Evolutionary conservation across 2,329 filamentous ascomycete species (phyloP).

Genomic region (Clonostachys sp.): DNA sequence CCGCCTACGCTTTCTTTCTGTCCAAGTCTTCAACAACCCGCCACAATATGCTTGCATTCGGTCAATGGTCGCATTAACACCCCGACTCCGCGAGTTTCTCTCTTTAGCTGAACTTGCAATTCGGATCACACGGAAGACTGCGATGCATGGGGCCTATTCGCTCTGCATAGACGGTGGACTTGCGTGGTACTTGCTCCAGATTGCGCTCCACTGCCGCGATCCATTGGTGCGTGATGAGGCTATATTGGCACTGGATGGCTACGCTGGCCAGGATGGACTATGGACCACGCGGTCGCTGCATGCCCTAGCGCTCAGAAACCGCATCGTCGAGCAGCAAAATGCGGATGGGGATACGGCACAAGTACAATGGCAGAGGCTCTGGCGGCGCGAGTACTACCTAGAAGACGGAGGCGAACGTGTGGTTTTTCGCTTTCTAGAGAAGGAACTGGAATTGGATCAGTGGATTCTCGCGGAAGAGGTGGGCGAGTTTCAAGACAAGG

Average conservation of each 20-base stretch:
- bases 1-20: constrained; percentile 18
- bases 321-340: constrained; percentile 12
- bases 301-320: constrained; percentile 14
- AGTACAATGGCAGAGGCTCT: too few relatives aligned
- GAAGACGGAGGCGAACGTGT: too few relatives aligned
- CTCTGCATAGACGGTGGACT: constrained; percentile 18
- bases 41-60: constrained; percentile 14
- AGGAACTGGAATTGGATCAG: too few relatives aligned
- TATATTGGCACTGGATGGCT: constrained; percentile 19
- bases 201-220: constrained; percentile 22
- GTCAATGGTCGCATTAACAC: constrained; percentile 12
- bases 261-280: constrained; percentile 24
- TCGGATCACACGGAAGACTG: neutral
- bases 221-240: constrained; percentile 22
- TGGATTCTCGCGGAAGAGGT: too few relatives aligned
- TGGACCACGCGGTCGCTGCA: constrained; percentile 20
- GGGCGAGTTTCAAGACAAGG: too few relatives aligned
- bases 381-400: too few relatives aligned
- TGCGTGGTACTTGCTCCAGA: constrained; percentile 11
- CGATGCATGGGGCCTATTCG: neutral
- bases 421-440: too few relatives aligned
- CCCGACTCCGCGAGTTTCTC: constrained; percentile 23
- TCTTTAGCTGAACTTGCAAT: constrained; percentile 18
- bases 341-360: too few relatives aligned
- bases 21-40: constrained; percentile 18